These are phyloP conservation scores for Balamuthia mandrillaris DNA, from an alignment of 208 protist genomes.

Conservation along the genomic window DNA sequence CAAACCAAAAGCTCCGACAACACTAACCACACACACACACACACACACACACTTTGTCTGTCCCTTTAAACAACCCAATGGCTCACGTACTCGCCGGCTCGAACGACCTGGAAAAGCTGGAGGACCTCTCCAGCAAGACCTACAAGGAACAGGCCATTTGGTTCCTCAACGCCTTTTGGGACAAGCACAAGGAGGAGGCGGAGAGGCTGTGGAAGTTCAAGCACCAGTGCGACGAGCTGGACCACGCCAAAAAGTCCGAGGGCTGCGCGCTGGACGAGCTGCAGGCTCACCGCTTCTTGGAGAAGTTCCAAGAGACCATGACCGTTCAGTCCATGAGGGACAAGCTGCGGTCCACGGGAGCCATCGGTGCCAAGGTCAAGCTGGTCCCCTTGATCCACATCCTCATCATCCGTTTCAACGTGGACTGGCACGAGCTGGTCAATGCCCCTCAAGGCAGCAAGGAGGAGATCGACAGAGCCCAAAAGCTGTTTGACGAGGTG, in stretches of 20 bases:
- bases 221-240: too few species aligned
- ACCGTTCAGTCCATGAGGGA: too few species aligned
- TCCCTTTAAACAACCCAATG: too few species aligned
- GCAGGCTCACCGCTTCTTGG: too few species aligned
- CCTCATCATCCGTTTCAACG: slow-evolving; percentile 5
- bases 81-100: background rate
- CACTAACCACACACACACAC: background rate
- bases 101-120: background rate
- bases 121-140: background rate
- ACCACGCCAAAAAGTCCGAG: too few species aligned
- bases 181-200: background rate
- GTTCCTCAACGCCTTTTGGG: slow-evolving; percentile 47
- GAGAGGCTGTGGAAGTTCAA: too few species aligned
- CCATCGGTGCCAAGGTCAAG: background rate
- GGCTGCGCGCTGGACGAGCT: too few species aligned
- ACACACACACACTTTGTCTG: too few species aligned
- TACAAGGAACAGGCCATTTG: slow-evolving; percentile 40
- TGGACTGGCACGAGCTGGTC: slow-evolving; percentile 14
- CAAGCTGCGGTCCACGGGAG: background rate
- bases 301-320: too few species aligned
- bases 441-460: slow-evolving; percentile 30
- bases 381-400: background rate
- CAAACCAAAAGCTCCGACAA: too few species aligned
- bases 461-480: background rate
- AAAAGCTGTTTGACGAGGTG: background rate